Evolutionary conservation across 768 basidiomycete genomes (phyloP), one percentile per base, ranked within the genome.

Genomic region (Boletus insuetus): DNA sequence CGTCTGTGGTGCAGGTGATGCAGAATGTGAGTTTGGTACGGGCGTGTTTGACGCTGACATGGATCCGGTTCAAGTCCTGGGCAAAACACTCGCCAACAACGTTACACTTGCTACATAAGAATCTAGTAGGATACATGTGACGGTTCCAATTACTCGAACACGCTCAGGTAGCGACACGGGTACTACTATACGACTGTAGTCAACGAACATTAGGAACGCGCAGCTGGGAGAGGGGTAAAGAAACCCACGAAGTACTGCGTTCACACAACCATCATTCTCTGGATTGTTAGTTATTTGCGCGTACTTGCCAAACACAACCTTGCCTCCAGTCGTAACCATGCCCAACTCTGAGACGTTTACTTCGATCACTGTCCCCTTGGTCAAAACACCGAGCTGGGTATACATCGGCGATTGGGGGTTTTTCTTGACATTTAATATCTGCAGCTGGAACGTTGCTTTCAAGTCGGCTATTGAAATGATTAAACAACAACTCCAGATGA

Each of bases 341-440:
- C 96, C 96, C 58, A 98, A 77, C 72, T 98, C 96, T 40, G 94
- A 96, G n/a, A 97, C 94, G 65, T 99, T 98, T 64, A 98, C 96
- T 70, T 99, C 97, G 53, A 99, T 88, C 61, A 99, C 87, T 1
- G 97, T 99, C 46, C 97, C 97, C 73, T 98, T 98, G 5, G 97
- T 98, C 75, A 99, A 82, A 37, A 99, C 97, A 48, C 96, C 96
- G 39, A 95, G 83, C 66, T 94, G 91, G 0, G 94, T 94, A 68
- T 94, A 95, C 90, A 95, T 95, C 0, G 97, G 96, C 19, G 94
- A 97, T 70, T 98, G 97, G 24, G 97, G 97, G 67, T 99, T 99
- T 79, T 98, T 98, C 81, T 99, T 99, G 53, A 99, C 97, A 43
- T 92, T 92, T 42, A 99, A 77, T 60, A 99, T 98, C 62, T 96